Conservation (phyloP, 2,329 filamentous ascomycete genomes). For the Ilyonectria mors-panacis region DNA sequence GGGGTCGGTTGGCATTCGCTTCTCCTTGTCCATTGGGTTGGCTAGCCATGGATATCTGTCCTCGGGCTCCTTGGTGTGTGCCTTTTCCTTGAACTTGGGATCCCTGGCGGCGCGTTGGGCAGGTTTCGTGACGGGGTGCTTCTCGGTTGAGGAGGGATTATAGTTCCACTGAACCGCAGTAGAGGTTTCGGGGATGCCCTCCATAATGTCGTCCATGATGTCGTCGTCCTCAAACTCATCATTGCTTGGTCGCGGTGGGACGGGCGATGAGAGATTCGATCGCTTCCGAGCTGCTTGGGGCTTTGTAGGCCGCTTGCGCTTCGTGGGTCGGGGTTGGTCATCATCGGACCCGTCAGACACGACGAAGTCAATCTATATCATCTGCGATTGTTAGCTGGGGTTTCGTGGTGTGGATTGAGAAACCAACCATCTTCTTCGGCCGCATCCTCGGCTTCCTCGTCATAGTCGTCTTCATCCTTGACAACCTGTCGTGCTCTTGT, state of each 20-base stretch:
- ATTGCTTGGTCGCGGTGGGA: constrained; percentile 27
- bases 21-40: constrained; percentile 86
- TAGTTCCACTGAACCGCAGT: constrained; percentile 88
- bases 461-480: constrained; percentile 79
- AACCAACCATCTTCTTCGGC: constrained; percentile 70
- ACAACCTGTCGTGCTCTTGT: constrained; percentile 71
- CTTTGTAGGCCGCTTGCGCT: constrained; percentile 79
- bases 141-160: constrained; percentile 63
- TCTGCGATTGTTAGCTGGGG: constrained; percentile 52
- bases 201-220: constrained; percentile 67
- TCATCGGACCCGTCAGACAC: constrained; percentile 90
- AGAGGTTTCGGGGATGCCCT: constrained; percentile 73
- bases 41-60: constrained; percentile 93
- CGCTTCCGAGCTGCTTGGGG: constrained; percentile 72
- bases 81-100: constrained; percentile 72
- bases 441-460: constrained; percentile 76
- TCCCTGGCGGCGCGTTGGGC: constrained; percentile 48
- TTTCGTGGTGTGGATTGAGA: no score
- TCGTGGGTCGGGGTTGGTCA: constrained; percentile 70
- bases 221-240: constrained; percentile 54
- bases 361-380: constrained; percentile 88
- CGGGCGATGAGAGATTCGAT: constrained; percentile 65
- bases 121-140: constrained; percentile 54
- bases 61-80: constrained; percentile 85
- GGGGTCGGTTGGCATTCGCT: constrained; percentile 81